phyloP scores from a whole-genome alignment of 257 asterid genomes.

The Buddleja alternifolia region DNA sequence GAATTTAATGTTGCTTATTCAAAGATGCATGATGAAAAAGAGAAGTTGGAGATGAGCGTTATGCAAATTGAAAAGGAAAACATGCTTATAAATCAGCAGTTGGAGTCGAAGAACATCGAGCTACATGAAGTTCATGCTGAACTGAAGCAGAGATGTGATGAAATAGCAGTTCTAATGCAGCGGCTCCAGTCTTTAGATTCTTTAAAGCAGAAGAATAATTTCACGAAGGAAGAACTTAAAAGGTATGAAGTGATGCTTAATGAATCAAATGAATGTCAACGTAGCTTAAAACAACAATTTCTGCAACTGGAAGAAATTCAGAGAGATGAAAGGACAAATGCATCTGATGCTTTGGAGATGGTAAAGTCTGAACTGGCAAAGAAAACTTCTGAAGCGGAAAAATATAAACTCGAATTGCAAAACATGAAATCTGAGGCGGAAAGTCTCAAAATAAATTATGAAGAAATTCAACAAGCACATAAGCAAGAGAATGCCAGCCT shows the following conservation, averaged over 20 bases:
- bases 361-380: conserved; percentile 29
- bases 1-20: conserved; percentile 33
- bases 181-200: conserved; percentile 29
- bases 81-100: conserved; percentile 30
- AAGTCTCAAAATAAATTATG: conserved; percentile 30
- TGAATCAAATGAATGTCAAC: conserved; percentile 35
- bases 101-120: conserved; percentile 31
- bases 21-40: conserved; percentile 35
- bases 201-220: conserved; percentile 24
- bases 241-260: conserved; percentile 33
- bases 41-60: conserved; percentile 26
- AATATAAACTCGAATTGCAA: conserved; percentile 29
- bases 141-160: conserved; percentile 32
- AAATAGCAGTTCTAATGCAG: conserved; percentile 25
- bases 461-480: conserved; percentile 31
- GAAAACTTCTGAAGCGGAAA: conserved; percentile 34
- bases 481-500: conserved; percentile 34
- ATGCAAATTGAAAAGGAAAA: conserved; percentile 32
- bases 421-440: conserved; percentile 32
- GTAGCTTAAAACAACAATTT: conserved; percentile 20
- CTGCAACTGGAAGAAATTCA: conserved; percentile 28
- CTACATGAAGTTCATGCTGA: conserved; percentile 28
- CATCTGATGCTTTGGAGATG: conserved; percentile 27
- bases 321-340: conserved; percentile 26
- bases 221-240: conserved; percentile 32